Conservation (phyloP, 305 asterid species). For the Nicotiana rustica region DNA sequence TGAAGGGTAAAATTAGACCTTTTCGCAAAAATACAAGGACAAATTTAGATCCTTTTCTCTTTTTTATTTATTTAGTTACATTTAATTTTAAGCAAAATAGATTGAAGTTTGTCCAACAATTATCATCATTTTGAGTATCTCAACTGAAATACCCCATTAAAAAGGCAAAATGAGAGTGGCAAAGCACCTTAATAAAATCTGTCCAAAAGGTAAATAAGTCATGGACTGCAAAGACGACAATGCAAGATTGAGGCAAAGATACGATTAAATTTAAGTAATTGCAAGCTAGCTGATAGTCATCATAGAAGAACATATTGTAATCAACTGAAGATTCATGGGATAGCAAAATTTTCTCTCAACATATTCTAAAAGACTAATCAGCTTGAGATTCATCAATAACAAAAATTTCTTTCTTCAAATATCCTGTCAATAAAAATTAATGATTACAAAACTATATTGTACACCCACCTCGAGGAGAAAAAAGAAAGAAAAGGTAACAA, state of each 20-base stretch:
- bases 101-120: background rate
- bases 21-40: too few relatives aligned
- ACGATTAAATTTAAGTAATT: background rate
- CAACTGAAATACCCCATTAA: background rate
- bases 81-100: too few relatives aligned
- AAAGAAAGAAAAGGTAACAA: background rate
- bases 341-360: background rate
- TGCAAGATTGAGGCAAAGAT: background rate
- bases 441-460: constrained; percentile 28
- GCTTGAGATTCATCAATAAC: constrained; percentile 11
- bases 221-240: background rate
- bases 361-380: background rate
- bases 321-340: constrained; percentile 4
- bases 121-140: background rate
- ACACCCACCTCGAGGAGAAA: constrained; percentile 30
- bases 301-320: background rate
- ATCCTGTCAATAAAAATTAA: constrained; percentile 20
- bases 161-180: background rate
- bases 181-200: background rate
- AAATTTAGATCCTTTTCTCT: too few relatives aligned
- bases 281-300: background rate
- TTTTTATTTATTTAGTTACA: too few relatives aligned
- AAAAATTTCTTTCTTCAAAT: constrained; percentile 23
- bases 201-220: background rate
- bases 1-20: background rate